A percentile compares a stretch with the other conserved stretches of the same genome.
These are phyloP conservation scores for Durio zibethinus DNA, from an alignment of 345 rosid species.

Conservation along the genomic window DNA sequence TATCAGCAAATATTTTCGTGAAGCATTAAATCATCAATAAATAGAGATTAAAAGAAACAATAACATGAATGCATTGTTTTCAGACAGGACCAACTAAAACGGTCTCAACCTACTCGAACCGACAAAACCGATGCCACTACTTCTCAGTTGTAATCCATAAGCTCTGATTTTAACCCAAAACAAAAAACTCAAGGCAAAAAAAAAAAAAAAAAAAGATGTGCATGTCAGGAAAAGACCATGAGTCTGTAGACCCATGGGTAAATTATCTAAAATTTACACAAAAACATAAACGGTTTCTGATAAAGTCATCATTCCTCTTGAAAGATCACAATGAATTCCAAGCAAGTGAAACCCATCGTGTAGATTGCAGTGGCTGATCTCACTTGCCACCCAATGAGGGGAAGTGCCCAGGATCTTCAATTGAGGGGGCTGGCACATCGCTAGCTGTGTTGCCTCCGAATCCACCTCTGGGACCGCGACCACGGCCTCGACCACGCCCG, in stretches of 20 bases:
- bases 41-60: neutral
- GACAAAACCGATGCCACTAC: constrained; percentile 41
- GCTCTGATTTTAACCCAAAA: constrained; percentile 2
- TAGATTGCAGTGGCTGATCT: constrained; percentile 17
- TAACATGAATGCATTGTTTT: neutral
- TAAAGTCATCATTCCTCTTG: constrained; percentile 30
- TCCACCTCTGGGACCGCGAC: constrained; percentile 69
- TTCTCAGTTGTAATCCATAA: constrained; percentile 20
- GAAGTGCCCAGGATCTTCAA: constrained; percentile 82
- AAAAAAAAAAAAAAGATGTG: constrained; percentile 9
- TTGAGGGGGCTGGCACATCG: constrained; percentile 56
- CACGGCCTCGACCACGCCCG: constrained; percentile 70
- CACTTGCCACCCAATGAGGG: constrained; percentile 91
- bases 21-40: neutral
- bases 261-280: constrained; percentile 49
- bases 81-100: neutral
- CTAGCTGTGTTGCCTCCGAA: constrained; percentile 29
- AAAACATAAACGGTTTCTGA: constrained; percentile 26
- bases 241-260: constrained; percentile 23
- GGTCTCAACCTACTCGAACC: constrained; percentile 13
- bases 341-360: constrained; percentile 3
- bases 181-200: neutral
- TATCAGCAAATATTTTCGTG: neutral
- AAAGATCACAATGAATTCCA: constrained; percentile 25
- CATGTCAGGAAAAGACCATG: neutral